A percentile compares a stretch with the other conserved stretches of the same genome.
These are phyloP conservation scores for Musa itinerans DNA, from an alignment of 176 grass and related monocot genomes.

Conservation along the genomic window DNA sequence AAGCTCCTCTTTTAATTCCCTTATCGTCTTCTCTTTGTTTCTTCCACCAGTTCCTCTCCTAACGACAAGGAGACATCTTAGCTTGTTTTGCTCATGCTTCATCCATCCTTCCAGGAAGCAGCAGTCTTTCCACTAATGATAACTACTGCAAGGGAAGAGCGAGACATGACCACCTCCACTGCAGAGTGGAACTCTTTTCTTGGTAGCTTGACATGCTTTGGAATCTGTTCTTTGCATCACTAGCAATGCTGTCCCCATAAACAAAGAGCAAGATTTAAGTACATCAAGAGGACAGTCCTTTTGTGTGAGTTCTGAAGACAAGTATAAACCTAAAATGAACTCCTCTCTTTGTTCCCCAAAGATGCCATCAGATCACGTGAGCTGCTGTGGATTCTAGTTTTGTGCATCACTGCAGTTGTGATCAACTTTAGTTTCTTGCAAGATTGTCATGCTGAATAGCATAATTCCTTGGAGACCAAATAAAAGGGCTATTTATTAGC, in stretches of 20 bases:
- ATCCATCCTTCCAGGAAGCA: background rate
- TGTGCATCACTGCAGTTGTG: no score
- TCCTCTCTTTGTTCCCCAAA: no score
- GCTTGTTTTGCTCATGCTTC: background rate
- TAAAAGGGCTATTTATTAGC: no score
- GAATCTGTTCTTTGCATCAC: conserved; percentile 10
- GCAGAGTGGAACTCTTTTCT: conserved; percentile 4
- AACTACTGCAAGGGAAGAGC: background rate
- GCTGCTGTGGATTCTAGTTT: no score
- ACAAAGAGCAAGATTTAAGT: background rate
- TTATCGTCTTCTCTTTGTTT: background rate
- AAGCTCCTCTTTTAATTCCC: background rate
- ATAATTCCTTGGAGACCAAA: no score
- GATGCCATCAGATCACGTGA: no score
- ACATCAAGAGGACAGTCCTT: background rate
- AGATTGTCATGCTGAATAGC: no score
- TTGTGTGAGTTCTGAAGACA: no score
- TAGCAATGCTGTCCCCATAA: background rate
- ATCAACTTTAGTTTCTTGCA: no score
- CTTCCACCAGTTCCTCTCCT: background rate
- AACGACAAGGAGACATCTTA: background rate
- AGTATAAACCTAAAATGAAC: no score
- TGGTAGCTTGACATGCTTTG: background rate
- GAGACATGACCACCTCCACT: background rate
- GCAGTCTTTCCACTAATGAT: background rate